Conservation (phyloP, 805 yeast genomes). For the Candida easanensis region DNA sequence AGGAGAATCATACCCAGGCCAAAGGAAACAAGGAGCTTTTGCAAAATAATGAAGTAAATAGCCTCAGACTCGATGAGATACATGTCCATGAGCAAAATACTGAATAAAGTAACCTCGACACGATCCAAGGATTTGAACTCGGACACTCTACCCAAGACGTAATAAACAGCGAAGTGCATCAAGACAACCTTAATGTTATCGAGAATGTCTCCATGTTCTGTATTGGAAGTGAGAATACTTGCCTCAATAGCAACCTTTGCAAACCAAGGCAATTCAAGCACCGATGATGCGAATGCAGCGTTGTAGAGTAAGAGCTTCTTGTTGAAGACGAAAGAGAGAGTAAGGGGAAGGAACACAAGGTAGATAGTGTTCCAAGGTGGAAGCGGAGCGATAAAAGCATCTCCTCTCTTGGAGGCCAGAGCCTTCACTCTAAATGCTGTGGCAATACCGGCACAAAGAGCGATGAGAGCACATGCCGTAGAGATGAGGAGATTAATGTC, state of each 20-base stretch:
- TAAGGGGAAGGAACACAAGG: conserved; percentile 32
- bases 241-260: conserved; percentile 23
- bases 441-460: conserved; percentile 23
- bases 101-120: conserved; percentile 38
- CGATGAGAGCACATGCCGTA: conserved; percentile 23
- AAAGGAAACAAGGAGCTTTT: conserved; percentile 32
- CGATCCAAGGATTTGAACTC: conserved; percentile 36
- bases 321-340: conserved; percentile 29
- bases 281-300: conserved; percentile 30
- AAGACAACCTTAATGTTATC: conserved; percentile 23
- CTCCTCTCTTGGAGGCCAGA: not conserved
- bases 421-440: conserved; percentile 16
- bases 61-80: conserved; percentile 27
- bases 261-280: conserved; percentile 26
- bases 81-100: conserved; percentile 35
- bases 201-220: conserved; percentile 17
- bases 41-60: conserved; percentile 30
- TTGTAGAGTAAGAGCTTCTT: conserved; percentile 28
- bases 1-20: conserved; percentile 24
- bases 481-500: conserved; percentile 24
- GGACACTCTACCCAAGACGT: conserved; percentile 28
- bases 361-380: conserved; percentile 36
- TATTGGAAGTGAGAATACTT: conserved; percentile 22
- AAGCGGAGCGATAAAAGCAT: conserved; percentile 9
- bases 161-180: conserved; percentile 26